Evolutionary conservation across 371 early-diverging fungal species (phyloP), one percentile per base, ranked within the genome.

Genomic region (Actinomortierella ambigua): DNA sequence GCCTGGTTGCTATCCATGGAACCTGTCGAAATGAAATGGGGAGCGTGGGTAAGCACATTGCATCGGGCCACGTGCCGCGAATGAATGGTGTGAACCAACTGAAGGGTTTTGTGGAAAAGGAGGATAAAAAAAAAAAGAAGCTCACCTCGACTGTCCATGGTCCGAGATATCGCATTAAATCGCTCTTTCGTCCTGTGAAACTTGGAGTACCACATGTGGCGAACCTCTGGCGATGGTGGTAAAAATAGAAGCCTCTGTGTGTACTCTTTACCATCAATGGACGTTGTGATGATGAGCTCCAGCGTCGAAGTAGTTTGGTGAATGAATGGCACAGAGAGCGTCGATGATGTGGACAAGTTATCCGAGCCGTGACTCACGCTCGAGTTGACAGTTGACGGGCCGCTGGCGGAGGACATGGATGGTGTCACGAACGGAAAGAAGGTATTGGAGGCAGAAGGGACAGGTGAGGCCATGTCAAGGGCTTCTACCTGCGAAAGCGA

Each of bases 401-500:
- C 14, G 34, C 7, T 34, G 0, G 78, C 64, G n/a, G 70, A 58
- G 1, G 83, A 63, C 40, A 63, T 61, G 59, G 65, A 77, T 51
- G 69, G 80, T 49, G 61, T 80, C 39, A 68, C 78, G 63, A 78
- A 82, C 1, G 79, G 71, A 13, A 65, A 73, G 61, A 82, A 81
- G 44, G 81, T 66, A 24, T 81, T 69, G 41, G 81, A 77, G 1
- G 82, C 66, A 42, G 79, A 79, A 46, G 84, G 81, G 18, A 81
- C 77, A 20, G 79, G 81, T 14, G 77, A 79, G 14, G 81, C 83
- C 24, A 83, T 79, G 50, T 79, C 83, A 8, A 87, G 75, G 2
- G 85, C 83, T 39, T 88, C 88, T n/a, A 85, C 78, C 29, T 71
- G 81, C 18, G 77, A 54, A 14, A 88, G 63, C 11, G 81, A 78